These are phyloP conservation scores for Fomitopsis serialis DNA, from an alignment of 768 basidiomycete genomes.

Conservation along the genomic window DNA sequence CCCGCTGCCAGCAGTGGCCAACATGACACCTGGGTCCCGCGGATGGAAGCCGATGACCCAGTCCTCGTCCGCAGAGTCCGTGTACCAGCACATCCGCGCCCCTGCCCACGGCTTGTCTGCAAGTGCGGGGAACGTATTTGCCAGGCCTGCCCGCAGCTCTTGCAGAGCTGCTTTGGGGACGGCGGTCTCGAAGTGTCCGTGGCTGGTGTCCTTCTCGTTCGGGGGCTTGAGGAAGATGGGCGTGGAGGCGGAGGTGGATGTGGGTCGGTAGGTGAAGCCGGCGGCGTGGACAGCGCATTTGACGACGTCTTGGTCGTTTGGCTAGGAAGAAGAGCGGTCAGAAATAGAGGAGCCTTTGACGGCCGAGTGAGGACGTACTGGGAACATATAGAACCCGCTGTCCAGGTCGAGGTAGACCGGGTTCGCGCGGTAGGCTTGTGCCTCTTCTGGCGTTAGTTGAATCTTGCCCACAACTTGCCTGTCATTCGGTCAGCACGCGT, in stretches of 20 bases:
- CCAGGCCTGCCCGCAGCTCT: conserved; percentile 46
- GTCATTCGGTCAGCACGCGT: not conserved
- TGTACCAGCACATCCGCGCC: conserved; percentile 93
- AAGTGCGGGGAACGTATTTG: conserved; percentile 69
- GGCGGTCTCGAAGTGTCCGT: conserved; percentile 23
- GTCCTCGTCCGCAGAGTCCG: conserved; percentile 79
- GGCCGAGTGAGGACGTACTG: conserved; percentile 36
- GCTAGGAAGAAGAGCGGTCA: conserved; percentile 33
- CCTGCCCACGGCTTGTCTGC: conserved; percentile 62
- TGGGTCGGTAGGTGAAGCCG: conserved; percentile 52
- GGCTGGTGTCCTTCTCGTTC: conserved; percentile 34
- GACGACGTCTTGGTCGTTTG: conserved; percentile 60
- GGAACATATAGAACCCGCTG: conserved; percentile 80
- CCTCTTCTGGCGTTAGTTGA: conserved; percentile 70
- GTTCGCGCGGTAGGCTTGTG: conserved; percentile 47
- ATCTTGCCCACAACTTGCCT: conserved; percentile 81
- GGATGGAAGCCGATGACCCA: conserved; percentile 85
- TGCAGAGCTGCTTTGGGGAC: conserved; percentile 59
- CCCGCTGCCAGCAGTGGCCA: conserved; percentile 87
- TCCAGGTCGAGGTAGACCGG: conserved; percentile 73
- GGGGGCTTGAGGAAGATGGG: conserved; percentile 68
- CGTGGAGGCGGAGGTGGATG: conserved; percentile 47
- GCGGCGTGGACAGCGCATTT: conserved; percentile 76
- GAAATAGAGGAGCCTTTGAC: not conserved
- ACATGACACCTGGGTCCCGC: conserved; percentile 49